phyloP scores from a whole-genome alignment of 148 eudicot genomes.

The Cornus suecica region DNA sequence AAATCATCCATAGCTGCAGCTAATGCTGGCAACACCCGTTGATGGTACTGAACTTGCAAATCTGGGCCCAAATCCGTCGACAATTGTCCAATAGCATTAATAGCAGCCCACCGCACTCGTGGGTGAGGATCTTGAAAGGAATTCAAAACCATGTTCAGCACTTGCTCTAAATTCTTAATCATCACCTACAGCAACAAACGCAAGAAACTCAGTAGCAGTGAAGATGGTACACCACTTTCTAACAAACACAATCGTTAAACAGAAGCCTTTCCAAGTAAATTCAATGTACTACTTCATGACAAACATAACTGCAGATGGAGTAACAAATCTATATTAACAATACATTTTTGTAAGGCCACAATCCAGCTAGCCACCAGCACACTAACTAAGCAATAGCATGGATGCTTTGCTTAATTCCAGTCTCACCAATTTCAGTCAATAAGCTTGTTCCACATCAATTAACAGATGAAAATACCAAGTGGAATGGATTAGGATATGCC shows the following conservation, averaged over 20 bases:
- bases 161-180: conserved; percentile 86
- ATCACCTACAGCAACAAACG: conserved; percentile 54
- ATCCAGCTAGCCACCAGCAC: no score
- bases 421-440: not conserved
- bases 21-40: conserved; percentile 72
- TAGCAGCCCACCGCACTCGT: conserved; percentile 97
- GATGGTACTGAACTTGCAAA: conserved; percentile 85
- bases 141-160: conserved; percentile 76
- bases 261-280: not conserved
- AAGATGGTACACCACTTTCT: not conserved
- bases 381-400: no score
- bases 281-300: not conserved
- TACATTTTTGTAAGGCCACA: no score
- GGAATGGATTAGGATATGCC: no score
- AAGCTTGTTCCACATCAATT: no score
- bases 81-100: conserved; percentile 93
- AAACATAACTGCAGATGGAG: not conserved
- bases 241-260: not conserved
- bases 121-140: conserved; percentile 93
- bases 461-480: no score
- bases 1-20: conserved; percentile 94
- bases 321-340: no score
- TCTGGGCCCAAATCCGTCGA: conserved; percentile 97
- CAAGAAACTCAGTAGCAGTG: not conserved
- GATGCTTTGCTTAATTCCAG: no score